These are phyloP conservation scores for Ustilaginoidea virens DNA, from an alignment of 2,329 filamentous ascomycete genomes.

Conservation along the genomic window DNA sequence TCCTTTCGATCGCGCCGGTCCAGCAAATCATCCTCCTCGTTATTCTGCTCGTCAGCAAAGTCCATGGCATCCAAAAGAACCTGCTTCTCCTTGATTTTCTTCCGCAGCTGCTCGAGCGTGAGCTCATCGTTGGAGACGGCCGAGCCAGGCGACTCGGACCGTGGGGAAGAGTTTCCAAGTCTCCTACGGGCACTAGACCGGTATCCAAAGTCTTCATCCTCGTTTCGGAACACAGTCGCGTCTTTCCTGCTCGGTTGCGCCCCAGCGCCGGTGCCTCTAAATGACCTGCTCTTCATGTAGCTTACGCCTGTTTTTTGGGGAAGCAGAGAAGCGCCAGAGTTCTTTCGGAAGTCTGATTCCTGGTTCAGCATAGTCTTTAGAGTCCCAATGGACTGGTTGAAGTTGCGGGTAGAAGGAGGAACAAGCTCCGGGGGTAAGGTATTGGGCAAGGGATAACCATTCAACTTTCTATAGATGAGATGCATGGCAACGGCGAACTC, in stretches of 20 bases:
- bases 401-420: slow-evolving; percentile 84
- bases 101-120: slow-evolving; percentile 72
- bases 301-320: slow-evolving; percentile 97
- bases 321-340: slow-evolving; percentile 74
- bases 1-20: slow-evolving; percentile 84
- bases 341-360: slow-evolving; percentile 81
- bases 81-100: slow-evolving; percentile 88
- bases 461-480: slow-evolving; percentile 92
- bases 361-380: slow-evolving; percentile 81
- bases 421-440: slow-evolving; percentile 82
- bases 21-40: slow-evolving; percentile 81
- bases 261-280: slow-evolving; percentile 49
- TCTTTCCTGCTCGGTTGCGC: slow-evolving; percentile 61
- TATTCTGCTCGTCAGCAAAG: slow-evolving; percentile 79
- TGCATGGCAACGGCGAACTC: slow-evolving; percentile 99
- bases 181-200: slow-evolving; percentile 85
- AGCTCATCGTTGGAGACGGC: slow-evolving; percentile 64
- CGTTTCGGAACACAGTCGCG: slow-evolving; percentile 91
- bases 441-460: slow-evolving; percentile 83
- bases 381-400: slow-evolving; percentile 83
- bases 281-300: slow-evolving; percentile 91
- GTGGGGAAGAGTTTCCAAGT: slow-evolving; percentile 65
- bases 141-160: slow-evolving; percentile 60
- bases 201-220: slow-evolving; percentile 85
- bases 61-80: slow-evolving; percentile 91